Conservation (phyloP, 163 green algal species). For the Volvox carteri region DNA sequence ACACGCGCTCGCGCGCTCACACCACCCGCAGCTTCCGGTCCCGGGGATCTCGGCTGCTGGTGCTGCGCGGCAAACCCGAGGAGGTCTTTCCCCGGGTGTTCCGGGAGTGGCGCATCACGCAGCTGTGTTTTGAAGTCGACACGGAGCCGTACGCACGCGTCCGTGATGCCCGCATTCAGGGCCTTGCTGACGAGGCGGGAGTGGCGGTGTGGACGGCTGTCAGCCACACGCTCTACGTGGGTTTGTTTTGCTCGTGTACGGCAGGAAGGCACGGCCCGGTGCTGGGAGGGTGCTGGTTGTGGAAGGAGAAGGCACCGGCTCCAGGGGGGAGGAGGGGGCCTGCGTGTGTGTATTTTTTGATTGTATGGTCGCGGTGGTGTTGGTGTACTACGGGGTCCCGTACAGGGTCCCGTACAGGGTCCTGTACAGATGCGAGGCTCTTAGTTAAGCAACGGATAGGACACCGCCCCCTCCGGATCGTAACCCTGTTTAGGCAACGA, state of each 20-base stretch:
- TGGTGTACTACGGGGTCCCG: too few relatives aligned
- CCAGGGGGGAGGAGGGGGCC: background rate
- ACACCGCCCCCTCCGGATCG: too few relatives aligned
- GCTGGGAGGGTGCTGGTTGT: too few relatives aligned
- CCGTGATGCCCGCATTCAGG: constrained; percentile 73
- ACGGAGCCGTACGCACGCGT: constrained; percentile 91
- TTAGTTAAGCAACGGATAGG: too few relatives aligned
- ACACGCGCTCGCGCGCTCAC: background rate
- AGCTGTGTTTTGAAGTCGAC: constrained; percentile 92
- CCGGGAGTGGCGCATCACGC: constrained; percentile 79
- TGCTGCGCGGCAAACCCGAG: constrained; percentile 87
- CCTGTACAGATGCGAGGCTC: too few relatives aligned
- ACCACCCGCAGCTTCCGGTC: constrained; percentile 64
- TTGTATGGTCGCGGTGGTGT: too few relatives aligned
- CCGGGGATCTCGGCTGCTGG: constrained; percentile 80
- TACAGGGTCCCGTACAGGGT: too few relatives aligned
- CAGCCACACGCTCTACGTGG: constrained; percentile 92
- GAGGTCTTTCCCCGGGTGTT: constrained; percentile 44
- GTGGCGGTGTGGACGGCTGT: constrained; percentile 73
- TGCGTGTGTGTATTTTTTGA: too few relatives aligned
- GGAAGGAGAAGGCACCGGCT: background rate
- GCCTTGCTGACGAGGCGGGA: constrained; percentile 68
- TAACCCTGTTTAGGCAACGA: too few relatives aligned
- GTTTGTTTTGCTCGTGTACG: too few relatives aligned
- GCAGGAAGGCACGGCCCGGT: too few relatives aligned